A percentile compares a stretch with the other conserved stretches of the same genome.
Conservation (phyloP, 495 filamentous ascomycete species). For the Staphylotrichum longicolle region DNA sequence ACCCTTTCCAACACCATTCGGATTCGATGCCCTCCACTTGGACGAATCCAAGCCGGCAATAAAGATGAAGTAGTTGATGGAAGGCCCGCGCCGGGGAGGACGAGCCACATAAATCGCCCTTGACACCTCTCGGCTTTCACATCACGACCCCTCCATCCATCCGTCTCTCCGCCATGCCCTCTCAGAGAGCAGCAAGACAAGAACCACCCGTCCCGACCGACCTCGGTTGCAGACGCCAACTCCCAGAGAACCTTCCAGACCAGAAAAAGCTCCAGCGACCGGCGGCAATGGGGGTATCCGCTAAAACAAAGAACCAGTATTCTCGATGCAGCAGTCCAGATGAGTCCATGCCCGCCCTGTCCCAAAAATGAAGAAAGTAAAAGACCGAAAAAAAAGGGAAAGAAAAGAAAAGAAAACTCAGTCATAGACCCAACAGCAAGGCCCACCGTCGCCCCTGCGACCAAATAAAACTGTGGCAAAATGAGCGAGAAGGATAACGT, state of each 20-base stretch:
- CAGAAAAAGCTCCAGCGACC: constrained; percentile 14
- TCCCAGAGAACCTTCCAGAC: constrained; percentile 6
- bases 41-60: neutral
- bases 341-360: constrained; percentile 20
- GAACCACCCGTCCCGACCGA: neutral
- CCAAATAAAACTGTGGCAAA: neutral
- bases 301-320: constrained; percentile 16
- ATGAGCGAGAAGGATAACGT: neutral
- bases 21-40: neutral
- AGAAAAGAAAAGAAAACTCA: neutral
- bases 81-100: too few relatives aligned
- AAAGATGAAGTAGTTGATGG: too few relatives aligned
- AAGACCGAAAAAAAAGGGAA: constrained; percentile 24
- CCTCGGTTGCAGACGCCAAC: constrained; percentile 12
- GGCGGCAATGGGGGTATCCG: constrained; percentile 19
- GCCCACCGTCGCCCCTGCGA: neutral
- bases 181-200: neutral
- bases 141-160: neutral
- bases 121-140: too few relatives aligned
- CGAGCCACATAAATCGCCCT: too few relatives aligned
- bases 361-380: constrained; percentile 6
- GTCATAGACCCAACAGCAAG: too few relatives aligned
- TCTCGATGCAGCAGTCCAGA: constrained; percentile 25
- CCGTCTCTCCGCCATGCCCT: neutral
- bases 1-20: too few relatives aligned